phyloP scores from a whole-genome alignment of 106 monocot genomes.

The Chionographis japonica region DNA sequence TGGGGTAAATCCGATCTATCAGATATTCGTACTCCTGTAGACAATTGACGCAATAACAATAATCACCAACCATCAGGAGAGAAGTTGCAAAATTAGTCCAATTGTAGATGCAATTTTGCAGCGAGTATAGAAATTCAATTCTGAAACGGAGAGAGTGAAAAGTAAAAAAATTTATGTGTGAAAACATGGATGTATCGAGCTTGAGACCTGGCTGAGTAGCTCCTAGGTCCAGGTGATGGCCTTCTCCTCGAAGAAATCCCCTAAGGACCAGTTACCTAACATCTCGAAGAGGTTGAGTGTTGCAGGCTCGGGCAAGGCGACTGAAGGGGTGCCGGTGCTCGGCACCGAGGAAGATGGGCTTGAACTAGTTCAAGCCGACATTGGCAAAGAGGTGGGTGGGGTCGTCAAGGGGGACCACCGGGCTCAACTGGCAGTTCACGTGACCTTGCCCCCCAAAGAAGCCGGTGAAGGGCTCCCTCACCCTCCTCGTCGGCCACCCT shows the following conservation, averaged over 20 bases:
- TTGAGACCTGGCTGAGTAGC: slow-evolving; percentile 69
- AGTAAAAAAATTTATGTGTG: no score
- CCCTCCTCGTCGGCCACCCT: slow-evolving; percentile 57
- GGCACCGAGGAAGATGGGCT: slow-evolving; percentile 14
- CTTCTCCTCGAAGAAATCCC: slow-evolving; percentile 89
- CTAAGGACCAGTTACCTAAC: slow-evolving; percentile 98
- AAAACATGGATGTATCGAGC: no score
- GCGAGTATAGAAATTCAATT: no score
- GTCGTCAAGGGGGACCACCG: slow-evolving; percentile 78
- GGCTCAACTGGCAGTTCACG: slow-evolving; percentile 71
- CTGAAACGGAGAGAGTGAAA: background rate
- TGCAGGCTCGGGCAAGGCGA: slow-evolving; percentile 63
- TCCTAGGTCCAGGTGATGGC: slow-evolving; percentile 91
- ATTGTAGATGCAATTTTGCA: no score
- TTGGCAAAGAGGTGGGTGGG: no score
- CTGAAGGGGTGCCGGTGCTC: slow-evolving; percentile 72
- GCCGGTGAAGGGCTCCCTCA: slow-evolving; percentile 56
- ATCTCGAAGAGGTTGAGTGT: slow-evolving; percentile 99
- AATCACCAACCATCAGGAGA: no score
- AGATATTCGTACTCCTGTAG: slow-evolving; percentile 80
- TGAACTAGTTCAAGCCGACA: no score
- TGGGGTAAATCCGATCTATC: slow-evolving; percentile 66
- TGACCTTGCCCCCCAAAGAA: slow-evolving; percentile 77
- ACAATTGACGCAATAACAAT: no score
- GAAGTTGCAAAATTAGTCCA: no score